Evolutionary conservation across 2,329 filamentous ascomycete species (phyloP), one percentile per base, ranked within the genome.

Genomic region (Ophiostoma sp.): DNA sequence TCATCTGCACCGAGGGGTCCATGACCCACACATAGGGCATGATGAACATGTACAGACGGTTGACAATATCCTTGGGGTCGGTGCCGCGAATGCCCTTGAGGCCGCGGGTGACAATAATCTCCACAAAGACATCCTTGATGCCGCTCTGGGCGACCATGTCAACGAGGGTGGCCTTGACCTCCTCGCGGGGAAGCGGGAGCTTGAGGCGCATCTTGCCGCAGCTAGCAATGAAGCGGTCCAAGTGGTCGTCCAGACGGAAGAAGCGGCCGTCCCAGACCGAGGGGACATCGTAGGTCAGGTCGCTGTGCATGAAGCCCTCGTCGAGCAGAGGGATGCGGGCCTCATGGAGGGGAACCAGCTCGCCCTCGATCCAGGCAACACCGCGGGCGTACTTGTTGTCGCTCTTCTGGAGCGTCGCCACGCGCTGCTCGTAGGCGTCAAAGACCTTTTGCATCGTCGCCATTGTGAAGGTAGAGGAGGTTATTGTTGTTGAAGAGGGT

Each of bases 241-340:
- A 76, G 74, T 87, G 86, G 72, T 87, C 84, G 59, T 86, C 84
- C 0, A 87, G 82, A 0, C 85, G 85, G 79, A 87, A 87, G 76
- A 85, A 85, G 1, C 83, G 83, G 0, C 85, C 84, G 66, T 87
- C 84, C 86, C 86, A 87, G 33, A 87, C 84, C 0, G 85, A 78
- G 0, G 85, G 84, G 0, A 87, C 86, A 68, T 87, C 85, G 77
- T 87, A 87, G 0, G 86, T 87, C 0, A 87, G 76, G 63, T 87
- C 85, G 78, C 85, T 83, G 77, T 85, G 85, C 76, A 87, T 77
- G 77, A 87, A 87, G 22, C 86, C 86, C 78, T 87, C 82, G 75
- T 87, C 86, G 0, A 85, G 76, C 0, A 87, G 77, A 0, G 86
- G 86, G 22, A 87, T 85, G n/a, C 81, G 81, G 0, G 86, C 86